A percentile compares a stretch with the other conserved stretches of the same genome.
phyloP scores from a whole-genome alignment of 163 green algal species.

The Scenedesmus sp. region DNA sequence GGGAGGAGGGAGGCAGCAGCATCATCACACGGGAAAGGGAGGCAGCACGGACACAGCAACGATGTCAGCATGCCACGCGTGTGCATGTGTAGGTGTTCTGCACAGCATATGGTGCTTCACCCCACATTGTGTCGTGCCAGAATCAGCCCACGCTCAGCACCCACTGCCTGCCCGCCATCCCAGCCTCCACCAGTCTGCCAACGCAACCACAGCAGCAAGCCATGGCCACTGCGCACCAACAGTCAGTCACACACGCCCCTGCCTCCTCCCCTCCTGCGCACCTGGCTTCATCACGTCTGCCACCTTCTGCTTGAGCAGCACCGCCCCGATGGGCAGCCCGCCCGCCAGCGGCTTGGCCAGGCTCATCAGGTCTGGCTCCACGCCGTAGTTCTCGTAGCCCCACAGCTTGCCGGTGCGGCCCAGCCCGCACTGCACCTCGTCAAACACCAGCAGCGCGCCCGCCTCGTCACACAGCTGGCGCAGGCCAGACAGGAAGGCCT shows the following conservation, averaged over 20 bases:
- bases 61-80: neutral
- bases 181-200: too few relatives aligned
- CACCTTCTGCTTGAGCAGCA: constrained; percentile 93
- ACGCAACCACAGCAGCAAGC: neutral
- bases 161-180: too few relatives aligned
- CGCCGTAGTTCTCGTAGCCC: constrained; percentile 91
- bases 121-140: too few relatives aligned
- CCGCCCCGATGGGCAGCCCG: constrained; percentile 95
- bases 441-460: constrained; percentile 96
- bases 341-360: constrained; percentile 97
- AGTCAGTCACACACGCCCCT: constrained; percentile 46
- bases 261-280: constrained; percentile 55
- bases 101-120: too few relatives aligned
- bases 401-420: constrained; percentile 94
- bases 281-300: constrained; percentile 93
- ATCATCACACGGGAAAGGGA: neutral
- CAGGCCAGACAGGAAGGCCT: constrained; percentile 89
- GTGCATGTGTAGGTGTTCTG: neutral
- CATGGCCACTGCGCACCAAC: neutral
- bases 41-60: neutral
- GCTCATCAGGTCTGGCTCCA: constrained; percentile 97
- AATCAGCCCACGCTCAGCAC: too few relatives aligned
- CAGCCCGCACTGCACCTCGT: constrained; percentile 92
- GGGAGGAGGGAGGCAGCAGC: neutral
- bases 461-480: constrained; percentile 92